Evolutionary conservation across 768 basidiomycete species (phyloP).

Genomic region (Strobilomyces echinocephalus): DNA sequence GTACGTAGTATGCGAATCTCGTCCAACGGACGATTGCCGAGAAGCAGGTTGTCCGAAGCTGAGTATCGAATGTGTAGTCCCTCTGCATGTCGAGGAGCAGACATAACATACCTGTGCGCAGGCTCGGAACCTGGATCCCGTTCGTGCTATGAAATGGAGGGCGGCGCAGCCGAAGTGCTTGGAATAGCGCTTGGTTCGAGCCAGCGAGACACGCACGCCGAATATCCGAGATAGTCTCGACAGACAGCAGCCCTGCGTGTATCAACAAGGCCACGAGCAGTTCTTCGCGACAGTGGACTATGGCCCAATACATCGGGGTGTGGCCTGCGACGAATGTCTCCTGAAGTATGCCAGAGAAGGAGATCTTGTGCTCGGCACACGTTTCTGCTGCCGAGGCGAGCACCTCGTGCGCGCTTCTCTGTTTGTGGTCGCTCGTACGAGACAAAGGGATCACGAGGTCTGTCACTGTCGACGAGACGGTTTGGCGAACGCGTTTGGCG

Average conservation of each 20-base stretch:
- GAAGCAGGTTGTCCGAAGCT: conserved; percentile 43
- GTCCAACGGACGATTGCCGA: conserved; percentile 43
- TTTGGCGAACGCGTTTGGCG: conserved; percentile 45
- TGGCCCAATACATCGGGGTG: conserved; percentile 30
- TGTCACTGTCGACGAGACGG: conserved; percentile 47
- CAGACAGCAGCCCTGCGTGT: conserved; percentile 40
- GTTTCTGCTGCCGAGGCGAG: conserved; percentile 59
- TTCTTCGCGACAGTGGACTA: conserved; percentile 33
- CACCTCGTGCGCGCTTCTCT: conserved; percentile 32
- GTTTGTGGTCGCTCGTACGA: not conserved
- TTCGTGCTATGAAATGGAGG: conserved; percentile 23
- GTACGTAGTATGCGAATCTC: conserved; percentile 48
- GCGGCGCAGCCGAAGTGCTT: conserved; percentile 20
- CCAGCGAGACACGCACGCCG: conserved; percentile 56
- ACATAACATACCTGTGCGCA: conserved; percentile 24
- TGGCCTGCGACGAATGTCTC: conserved; percentile 21
- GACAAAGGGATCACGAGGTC: conserved; percentile 40
- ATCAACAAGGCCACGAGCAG: conserved; percentile 50
- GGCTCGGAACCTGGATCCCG: conserved; percentile 14
- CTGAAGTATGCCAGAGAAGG: conserved; percentile 28
- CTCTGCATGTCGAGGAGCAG: not conserved
- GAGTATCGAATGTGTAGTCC: not conserved
- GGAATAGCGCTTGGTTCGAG: conserved; percentile 27
- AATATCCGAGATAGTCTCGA: conserved; percentile 51
- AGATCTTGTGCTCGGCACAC: conserved; percentile 49